These are phyloP conservation scores for Colletotrichum higginsianum DNA, from an alignment of 2,329 filamentous ascomycete species.

Conservation along the genomic window DNA sequence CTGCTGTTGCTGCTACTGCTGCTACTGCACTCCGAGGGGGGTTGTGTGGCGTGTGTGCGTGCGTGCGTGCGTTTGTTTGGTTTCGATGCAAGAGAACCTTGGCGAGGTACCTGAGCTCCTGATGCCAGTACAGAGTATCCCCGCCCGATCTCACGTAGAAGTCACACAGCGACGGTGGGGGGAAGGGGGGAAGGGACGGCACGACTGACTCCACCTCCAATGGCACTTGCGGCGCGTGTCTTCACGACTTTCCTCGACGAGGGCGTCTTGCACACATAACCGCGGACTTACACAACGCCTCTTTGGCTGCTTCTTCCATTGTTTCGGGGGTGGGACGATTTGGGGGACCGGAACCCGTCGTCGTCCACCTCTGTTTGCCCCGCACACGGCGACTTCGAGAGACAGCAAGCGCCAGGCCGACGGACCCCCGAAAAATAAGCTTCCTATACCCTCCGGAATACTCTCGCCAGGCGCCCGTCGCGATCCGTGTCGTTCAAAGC, in stretches of 20 bases:
- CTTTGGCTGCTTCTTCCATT: background rate
- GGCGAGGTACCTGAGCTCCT: background rate
- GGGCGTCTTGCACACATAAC: background rate
- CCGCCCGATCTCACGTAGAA: background rate
- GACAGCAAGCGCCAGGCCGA: too few species aligned
- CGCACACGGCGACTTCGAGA: too few species aligned
- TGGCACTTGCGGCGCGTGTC: background rate
- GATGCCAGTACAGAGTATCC: too few species aligned
- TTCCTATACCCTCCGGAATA: too few species aligned
- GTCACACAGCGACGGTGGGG: too few species aligned
- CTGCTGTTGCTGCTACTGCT: background rate
- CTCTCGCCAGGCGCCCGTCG: too few species aligned
- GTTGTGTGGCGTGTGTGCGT: background rate
- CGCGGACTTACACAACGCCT: background rate
- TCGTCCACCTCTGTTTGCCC: too few species aligned
- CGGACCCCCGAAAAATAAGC: too few species aligned
- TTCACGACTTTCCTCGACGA: background rate
- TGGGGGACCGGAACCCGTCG: too few species aligned
- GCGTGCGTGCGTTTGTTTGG: too few species aligned
- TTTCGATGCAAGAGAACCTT: background rate
- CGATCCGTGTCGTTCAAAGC: too few species aligned
- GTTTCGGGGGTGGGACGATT: too few species aligned
- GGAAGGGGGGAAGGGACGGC: background rate
- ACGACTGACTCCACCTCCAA: background rate
- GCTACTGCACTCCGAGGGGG: conserved; percentile 5